Evolutionary conservation across 2,329 filamentous ascomycete species (phyloP).

Genomic region (Curvularia eragrostidis): DNA sequence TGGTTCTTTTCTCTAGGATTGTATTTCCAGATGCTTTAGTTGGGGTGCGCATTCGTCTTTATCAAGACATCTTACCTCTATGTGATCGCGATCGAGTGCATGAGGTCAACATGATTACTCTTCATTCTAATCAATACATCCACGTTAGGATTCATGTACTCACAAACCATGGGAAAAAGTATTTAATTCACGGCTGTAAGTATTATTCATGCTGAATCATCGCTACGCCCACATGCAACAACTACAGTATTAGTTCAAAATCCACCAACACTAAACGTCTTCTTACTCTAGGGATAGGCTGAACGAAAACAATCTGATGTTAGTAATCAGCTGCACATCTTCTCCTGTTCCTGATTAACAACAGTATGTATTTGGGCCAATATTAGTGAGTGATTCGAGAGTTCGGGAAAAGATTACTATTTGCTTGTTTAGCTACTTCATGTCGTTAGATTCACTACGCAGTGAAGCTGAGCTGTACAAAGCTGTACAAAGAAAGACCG

Average conservation of each 20-base stretch:
- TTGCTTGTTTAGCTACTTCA: not conserved
- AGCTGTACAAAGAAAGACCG: not conserved
- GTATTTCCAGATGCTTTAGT: not conserved
- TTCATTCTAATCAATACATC: not conserved
- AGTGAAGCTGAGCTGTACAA: not conserved
- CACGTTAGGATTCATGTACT: too few relatives aligned
- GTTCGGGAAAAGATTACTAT: not conserved
- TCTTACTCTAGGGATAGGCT: not conserved
- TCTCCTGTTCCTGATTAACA: not conserved
- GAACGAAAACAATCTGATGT: not conserved
- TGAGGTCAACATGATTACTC: not conserved
- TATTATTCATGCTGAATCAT: not conserved
- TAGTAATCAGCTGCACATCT: not conserved
- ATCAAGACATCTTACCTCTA: not conserved
- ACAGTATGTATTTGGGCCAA: not conserved
- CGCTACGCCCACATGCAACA: not conserved
- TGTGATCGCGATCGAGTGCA: not conserved
- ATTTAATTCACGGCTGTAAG: not conserved
- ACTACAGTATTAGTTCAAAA: too few relatives aligned
- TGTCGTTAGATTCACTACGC: not conserved
- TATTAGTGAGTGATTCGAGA: not conserved
- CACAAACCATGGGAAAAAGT: not conserved
- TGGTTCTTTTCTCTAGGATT: too few relatives aligned
- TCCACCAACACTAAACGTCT: too few relatives aligned
- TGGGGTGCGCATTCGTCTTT: not conserved